Evolutionary conservation across 768 basidiomycete species (phyloP), one percentile per base, ranked within the genome.

Genomic region (Dentipellis fragilis): DNA sequence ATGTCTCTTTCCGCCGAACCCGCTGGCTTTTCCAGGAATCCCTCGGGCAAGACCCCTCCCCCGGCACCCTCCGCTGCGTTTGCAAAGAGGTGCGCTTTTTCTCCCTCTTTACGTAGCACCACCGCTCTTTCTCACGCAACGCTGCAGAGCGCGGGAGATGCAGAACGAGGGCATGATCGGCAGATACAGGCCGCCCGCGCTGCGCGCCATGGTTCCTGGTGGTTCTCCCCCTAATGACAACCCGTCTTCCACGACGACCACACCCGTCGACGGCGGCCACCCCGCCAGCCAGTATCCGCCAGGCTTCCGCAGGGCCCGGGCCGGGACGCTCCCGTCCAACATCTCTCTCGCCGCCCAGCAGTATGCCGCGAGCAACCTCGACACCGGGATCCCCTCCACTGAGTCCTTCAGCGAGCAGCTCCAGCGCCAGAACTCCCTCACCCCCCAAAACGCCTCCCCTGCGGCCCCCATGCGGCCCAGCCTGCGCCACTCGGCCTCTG

Each of bases 321-420:
- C 94, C 62, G 95, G 93, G 56, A 97, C 94, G 77, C 81, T 97
- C 66, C 94, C 94, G 72, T 95, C 93, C 63, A 94, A 94, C 69
- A 86, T 95, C 53, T 86, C 88, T 66, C 84, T 92, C 63, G 88
- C 87, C 57, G 85, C 90, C 52, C 87, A 90, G 69, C 81, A 85
- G 56, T 91, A 83, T 70, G 85, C 84, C 29, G 83, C 85, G 35
- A 79, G 70, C 69, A 80, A 78, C 35, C 68, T 84, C 63, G 69
- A 75, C 46, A 76, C 72, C 64, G 73, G 78, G 49, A 6, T 61
- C 40, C 17, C 81, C 67, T 71, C 71, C 65, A 68, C 80, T 69
- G 74, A 78, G 67, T 73, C 77, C 57, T 74, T 69, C 76, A 56
- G 67, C 69, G 74, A 74, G 68, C 69, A 77, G 73, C 64, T 63